These are phyloP conservation scores for Tilletia horrida DNA, from an alignment of 1,284 basidiomycete species.

Conservation along the genomic window DNA sequence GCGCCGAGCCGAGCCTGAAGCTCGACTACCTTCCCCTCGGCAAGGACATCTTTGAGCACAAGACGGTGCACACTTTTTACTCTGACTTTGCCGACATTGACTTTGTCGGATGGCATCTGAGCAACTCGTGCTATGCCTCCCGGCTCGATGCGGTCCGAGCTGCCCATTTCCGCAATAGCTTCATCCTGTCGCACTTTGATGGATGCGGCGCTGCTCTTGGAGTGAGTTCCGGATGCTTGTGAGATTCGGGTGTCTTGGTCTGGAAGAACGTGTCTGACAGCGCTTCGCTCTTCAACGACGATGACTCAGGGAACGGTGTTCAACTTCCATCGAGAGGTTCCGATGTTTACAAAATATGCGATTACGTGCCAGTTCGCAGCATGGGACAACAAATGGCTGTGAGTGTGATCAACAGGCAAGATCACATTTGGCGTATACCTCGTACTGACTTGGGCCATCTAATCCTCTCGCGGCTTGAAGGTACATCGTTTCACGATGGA, in stretches of 20 bases:
- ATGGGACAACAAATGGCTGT: slow-evolving; percentile 50
- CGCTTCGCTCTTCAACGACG: no score
- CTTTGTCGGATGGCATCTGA: slow-evolving; percentile 35
- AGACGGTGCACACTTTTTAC: slow-evolving; percentile 22
- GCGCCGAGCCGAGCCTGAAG: slow-evolving; percentile 28
- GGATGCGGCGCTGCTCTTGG: not conserved
- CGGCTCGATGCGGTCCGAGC: slow-evolving; percentile 37
- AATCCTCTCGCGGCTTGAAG: not conserved
- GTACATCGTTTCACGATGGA: not conserved
- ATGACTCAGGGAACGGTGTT: slow-evolving; percentile 25
- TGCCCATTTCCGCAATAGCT: slow-evolving; percentile 27
- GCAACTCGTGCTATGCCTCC: slow-evolving; percentile 36
- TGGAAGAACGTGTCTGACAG: no score
- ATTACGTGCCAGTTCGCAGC: slow-evolving; percentile 31
- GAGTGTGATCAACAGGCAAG: not conserved
- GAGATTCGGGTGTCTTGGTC: no score
- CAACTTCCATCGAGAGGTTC: slow-evolving; percentile 41
- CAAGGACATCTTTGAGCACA: slow-evolving; percentile 36
- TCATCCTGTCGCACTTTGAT: slow-evolving; percentile 30
- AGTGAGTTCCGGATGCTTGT: slow-evolving; percentile 1
- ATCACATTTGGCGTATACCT: no score
- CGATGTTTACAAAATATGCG: slow-evolving; percentile 33
- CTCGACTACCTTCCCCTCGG: slow-evolving; percentile 31
- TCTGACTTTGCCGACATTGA: slow-evolving; percentile 40
- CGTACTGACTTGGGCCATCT: no score